These are phyloP conservation scores for Verticillium nubilum DNA, from an alignment of 2,329 filamentous ascomycete genomes.

Conservation along the genomic window DNA sequence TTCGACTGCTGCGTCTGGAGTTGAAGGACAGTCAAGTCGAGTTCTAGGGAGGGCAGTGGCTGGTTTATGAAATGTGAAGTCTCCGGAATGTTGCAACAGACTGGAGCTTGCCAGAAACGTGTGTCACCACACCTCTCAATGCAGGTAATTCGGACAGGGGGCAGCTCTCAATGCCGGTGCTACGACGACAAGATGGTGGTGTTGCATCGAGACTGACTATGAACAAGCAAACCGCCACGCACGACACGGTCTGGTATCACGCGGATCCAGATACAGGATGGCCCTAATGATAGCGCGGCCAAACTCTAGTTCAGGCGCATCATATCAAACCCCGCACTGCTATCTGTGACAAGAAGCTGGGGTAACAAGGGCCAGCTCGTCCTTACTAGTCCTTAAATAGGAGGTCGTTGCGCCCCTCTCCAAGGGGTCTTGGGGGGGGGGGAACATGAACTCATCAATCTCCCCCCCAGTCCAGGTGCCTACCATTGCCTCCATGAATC, in stretches of 20 bases:
- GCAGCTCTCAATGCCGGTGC: neutral
- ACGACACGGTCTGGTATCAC: neutral
- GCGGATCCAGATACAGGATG: neutral
- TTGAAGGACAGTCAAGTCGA: too few species aligned
- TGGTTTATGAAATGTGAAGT: too few species aligned
- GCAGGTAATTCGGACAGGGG: neutral
- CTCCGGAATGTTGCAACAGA: too few species aligned
- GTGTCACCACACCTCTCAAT: neutral
- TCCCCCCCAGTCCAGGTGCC: neutral
- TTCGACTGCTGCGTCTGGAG: too few species aligned
- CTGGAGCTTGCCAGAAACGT: neutral
- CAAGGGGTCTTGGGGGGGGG: too few species aligned
- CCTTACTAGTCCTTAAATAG: constrained; percentile 1
- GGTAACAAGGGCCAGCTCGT: neutral
- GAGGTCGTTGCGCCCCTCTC: neutral
- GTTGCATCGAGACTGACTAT: neutral
- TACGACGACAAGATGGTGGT: neutral
- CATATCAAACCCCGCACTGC: neutral
- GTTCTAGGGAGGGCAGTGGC: too few species aligned
- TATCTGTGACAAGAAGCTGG: neutral
- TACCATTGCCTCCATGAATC: neutral
- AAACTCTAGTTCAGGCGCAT: neutral
- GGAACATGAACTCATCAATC: neutral
- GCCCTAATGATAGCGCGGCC: neutral
- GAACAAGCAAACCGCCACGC: neutral